Conservation (phyloP, 2,329 filamentous ascomycete species). For the Neopestalotiopsis sp. region DNA sequence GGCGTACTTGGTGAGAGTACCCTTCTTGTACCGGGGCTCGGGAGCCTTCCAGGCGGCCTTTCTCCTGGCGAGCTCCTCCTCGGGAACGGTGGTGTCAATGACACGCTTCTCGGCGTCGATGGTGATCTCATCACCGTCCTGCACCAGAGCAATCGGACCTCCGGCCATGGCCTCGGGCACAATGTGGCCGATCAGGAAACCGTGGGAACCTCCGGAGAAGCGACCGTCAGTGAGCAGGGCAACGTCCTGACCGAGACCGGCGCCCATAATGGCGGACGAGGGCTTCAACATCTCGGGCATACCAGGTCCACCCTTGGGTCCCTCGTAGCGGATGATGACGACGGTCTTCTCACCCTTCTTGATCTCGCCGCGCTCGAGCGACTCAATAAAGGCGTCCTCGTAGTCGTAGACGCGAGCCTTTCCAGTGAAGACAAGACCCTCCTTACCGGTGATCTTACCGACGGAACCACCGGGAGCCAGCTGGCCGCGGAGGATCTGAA, state of each 20-base stretch:
- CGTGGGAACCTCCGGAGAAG: constrained; percentile 82
- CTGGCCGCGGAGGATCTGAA: constrained; percentile 86
- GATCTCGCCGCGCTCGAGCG: constrained; percentile 77
- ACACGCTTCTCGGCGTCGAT: constrained; percentile 80
- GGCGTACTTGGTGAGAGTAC: constrained; percentile 75
- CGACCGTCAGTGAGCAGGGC: constrained; percentile 77
- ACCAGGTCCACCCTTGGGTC: constrained; percentile 89
- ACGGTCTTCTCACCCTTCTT: constrained; percentile 88
- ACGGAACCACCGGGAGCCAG: constrained; percentile 86
- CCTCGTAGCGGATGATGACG: constrained; percentile 90
- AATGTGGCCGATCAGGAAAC: constrained; percentile 87
- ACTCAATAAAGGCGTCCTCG: constrained; percentile 79
- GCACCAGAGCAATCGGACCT: constrained; percentile 82
- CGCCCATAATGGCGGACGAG: constrained; percentile 91
- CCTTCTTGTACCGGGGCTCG: constrained; percentile 60
- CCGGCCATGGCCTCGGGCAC: constrained; percentile 87
- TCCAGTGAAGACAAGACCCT: constrained; percentile 82
- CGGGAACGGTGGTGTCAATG: constrained; percentile 70
- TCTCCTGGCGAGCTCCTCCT: constrained; percentile 66
- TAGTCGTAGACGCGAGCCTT: constrained; percentile 85
- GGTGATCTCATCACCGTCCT: constrained; percentile 78
- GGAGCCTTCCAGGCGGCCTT: constrained; percentile 67
- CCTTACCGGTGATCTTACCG: constrained; percentile 93
- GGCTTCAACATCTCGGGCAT: constrained; percentile 97
- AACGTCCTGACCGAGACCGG: constrained; percentile 77